Conservation (phyloP, 2,329 filamentous ascomycete species). For the Akanthomyces uredinophilus region DNA sequence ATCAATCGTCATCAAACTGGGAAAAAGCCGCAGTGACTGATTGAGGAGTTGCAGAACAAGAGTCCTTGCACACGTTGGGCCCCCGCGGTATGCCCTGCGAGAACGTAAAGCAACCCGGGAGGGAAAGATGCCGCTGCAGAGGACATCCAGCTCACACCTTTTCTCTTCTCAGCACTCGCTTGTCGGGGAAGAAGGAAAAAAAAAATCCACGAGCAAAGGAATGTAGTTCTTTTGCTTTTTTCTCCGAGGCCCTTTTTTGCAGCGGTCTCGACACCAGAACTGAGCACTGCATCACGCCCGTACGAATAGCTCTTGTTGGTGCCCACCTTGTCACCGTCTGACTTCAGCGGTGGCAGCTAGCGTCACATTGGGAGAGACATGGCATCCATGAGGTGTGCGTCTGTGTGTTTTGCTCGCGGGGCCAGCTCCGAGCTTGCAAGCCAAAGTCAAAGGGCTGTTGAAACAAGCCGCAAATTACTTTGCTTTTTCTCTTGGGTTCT, state of each 20-base stretch:
- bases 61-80: background rate
- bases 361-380: background rate
- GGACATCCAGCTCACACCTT: background rate
- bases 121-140: background rate
- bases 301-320: background rate
- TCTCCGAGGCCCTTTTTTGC: background rate
- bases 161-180: background rate
- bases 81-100: background rate
- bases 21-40: background rate
- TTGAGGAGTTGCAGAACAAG: background rate
- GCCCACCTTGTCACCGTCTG: background rate
- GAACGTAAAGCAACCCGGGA: background rate
- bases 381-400: conserved; percentile 7
- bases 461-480: background rate
- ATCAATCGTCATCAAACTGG: background rate
- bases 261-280: background rate
- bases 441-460: background rate
- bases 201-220: background rate
- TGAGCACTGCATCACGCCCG: background rate
- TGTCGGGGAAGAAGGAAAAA: background rate
- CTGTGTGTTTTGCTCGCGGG: conserved; percentile 7
- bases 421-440: no score
- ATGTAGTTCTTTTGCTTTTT: background rate
- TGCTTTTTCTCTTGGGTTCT: background rate
- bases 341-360: conserved; percentile 1